Evolutionary conservation across 345 rosid genomes (phyloP), one percentile per base, ranked within the genome.

Genomic region (Laguncularia racemosa): DNA sequence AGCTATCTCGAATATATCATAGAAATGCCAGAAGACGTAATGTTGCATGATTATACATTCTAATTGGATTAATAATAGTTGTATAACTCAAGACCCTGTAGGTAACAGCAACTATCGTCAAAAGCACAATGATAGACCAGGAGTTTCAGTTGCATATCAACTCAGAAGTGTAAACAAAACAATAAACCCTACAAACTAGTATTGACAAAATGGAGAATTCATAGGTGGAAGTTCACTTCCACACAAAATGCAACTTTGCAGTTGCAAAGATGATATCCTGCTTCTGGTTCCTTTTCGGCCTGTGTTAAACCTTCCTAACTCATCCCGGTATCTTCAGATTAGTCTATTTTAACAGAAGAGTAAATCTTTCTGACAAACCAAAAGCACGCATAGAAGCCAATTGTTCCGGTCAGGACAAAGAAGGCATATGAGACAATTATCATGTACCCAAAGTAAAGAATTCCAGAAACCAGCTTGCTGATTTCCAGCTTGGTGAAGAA

Each of bases 311-410:
- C 2, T 18, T n/a, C 55, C 52, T 48, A 17, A 14, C 19, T 44
- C 48, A 61, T n/a, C 28, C 26, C 14, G 50, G 40, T 33, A 33
- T 33, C 40, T 33, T 64, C 69, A 50, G 48, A 72, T 84, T 75
- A 92, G 74, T 92, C 98, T 14, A 92, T 89, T 69, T 92, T 92
- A 71, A 92, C 95, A 0, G 98, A 89, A 15, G 98, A 84, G 67
- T 92, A 92, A 67, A 92, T 92, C 81, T 89, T 92, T 58, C 95
- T 71, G 26, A 92, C 96, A 55, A 89, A 92, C 95, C 92, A 92
- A 78, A 92, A 92, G 78, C 98, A 92, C 0, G 98, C 96, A 16
- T 89, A 92, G 78, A 92, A 92, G 62, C 98, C 96, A 14, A 92
- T 86, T 9, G 96, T 81, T 50, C 98, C 98, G 0, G 98, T 92